These are phyloP conservation scores for Ceratobasidium sp. DNA, from an alignment of 1,284 basidiomycete genomes.

Conservation along the genomic window DNA sequence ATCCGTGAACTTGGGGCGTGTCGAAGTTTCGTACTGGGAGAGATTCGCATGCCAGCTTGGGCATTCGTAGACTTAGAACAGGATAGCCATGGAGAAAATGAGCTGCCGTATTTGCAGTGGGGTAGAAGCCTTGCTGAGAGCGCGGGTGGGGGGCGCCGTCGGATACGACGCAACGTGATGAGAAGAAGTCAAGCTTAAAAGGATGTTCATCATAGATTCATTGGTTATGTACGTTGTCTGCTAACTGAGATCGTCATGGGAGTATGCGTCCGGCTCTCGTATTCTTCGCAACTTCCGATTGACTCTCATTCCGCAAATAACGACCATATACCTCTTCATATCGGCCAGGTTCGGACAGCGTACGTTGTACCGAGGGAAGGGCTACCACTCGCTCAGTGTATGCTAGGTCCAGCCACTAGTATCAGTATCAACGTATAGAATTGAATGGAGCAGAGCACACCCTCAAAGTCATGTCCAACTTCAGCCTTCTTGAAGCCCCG, in stretches of 20 bases:
- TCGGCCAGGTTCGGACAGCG: constrained; percentile 29
- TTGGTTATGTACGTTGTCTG: neutral
- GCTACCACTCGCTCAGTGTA: constrained; percentile 43
- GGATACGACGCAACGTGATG: constrained; percentile 68
- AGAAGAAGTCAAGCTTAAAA: constrained; percentile 57
- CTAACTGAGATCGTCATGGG: neutral
- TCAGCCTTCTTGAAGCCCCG: constrained; percentile 36
- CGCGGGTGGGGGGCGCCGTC: constrained; percentile 61
- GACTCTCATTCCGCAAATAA: constrained; percentile 43
- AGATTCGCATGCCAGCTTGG: constrained; percentile 89
- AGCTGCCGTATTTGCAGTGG: constrained; percentile 88
- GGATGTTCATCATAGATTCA: neutral
- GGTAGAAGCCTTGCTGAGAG: constrained; percentile 70
- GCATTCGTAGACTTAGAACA: constrained; percentile 79
- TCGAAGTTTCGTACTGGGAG: constrained; percentile 82
- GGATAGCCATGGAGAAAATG: constrained; percentile 60
- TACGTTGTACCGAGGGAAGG: constrained; percentile 41
- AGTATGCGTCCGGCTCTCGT: constrained; percentile 41
- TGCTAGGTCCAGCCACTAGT: neutral
- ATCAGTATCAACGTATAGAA: neutral
- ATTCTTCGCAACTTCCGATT: constrained; percentile 44
- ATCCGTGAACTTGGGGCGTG: constrained; percentile 61
- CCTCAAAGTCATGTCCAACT: constrained; percentile 42
- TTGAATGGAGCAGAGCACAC: neutral
- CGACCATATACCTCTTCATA: constrained; percentile 45